A percentile compares a stretch with the other conserved stretches of the same genome.
Evolutionary conservation across 148 eudicot species (phyloP).

Genomic region (Polygonum aviculare): DNA sequence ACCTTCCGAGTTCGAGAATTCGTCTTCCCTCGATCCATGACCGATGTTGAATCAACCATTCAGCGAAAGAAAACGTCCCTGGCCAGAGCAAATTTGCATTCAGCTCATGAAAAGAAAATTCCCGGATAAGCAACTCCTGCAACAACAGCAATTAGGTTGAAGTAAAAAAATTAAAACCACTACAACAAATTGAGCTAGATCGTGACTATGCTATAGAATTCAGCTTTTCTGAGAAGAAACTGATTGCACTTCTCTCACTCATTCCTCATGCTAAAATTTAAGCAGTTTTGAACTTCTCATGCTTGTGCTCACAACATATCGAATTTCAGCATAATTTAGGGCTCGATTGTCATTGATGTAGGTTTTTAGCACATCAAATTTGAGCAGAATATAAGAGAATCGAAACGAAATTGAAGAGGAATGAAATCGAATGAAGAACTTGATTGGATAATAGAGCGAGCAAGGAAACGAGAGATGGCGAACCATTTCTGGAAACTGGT

Average conservation of each 20-base stretch:
- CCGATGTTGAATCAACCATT: constrained; percentile 75
- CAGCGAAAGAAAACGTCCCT: constrained; percentile 91
- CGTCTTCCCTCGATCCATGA: constrained; percentile 64
- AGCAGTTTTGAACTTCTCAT: not conserved
- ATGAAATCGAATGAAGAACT: not conserved
- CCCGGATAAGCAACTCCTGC: constrained; percentile 83
- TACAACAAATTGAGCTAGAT: not conserved
- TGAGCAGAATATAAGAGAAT: not conserved
- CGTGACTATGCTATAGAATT: not conserved
- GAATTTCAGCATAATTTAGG: not conserved
- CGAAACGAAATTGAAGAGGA: not conserved
- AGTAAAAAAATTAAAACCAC: not conserved
- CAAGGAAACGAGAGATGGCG: constrained; percentile 8
- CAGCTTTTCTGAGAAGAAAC: not conserved
- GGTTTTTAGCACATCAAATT: not conserved
- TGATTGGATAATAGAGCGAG: not conserved
- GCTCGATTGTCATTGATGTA: not conserved
- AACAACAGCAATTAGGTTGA: not conserved
- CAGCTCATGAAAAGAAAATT: constrained; percentile 87
- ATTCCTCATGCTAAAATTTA: not conserved
- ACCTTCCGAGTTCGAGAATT: constrained; percentile 83
- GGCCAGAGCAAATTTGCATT: constrained; percentile 99
- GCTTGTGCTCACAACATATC: not conserved
- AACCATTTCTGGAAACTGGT: constrained; percentile 80
- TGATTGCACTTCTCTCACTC: not conserved